phyloP scores from a whole-genome alignment of 495 filamentous ascomycete species.

The Entonaema liquescens region DNA sequence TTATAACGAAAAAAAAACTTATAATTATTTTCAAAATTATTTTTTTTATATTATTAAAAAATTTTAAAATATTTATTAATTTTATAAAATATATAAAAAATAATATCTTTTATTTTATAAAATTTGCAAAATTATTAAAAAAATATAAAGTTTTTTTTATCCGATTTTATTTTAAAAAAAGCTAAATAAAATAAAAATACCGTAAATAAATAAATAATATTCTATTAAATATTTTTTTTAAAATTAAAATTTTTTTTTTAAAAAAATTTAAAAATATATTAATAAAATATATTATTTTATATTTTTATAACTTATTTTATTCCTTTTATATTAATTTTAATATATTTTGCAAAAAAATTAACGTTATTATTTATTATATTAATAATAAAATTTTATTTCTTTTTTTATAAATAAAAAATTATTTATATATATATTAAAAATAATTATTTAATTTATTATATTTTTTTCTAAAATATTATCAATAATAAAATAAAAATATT shows the following conservation, averaged over 20 bases:
- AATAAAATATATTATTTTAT: conserved; percentile 1
- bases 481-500: conserved; percentile 7
- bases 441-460: conserved; percentile 4
- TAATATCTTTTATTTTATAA: too few species aligned
- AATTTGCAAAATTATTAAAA: too few species aligned
- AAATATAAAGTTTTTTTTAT: too few species aligned
- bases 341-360: too few species aligned
- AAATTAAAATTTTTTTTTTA: not conserved
- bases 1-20: too few species aligned
- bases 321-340: too few species aligned
- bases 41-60: conserved; percentile 1
- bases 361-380: conserved; percentile 3
- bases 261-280: not conserved
- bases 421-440: not conserved
- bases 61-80: conserved; percentile 10
- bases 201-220: not conserved
- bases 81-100: conserved; percentile 9
- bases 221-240: not conserved
- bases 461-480: too few species aligned
- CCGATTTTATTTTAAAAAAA: too few species aligned
- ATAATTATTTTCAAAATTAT: too few species aligned
- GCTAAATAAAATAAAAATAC: not conserved
- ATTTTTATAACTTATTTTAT: conserved; percentile 10
- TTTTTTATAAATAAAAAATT: conserved; percentile 4
- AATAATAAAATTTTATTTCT: not conserved